Evolutionary conservation across 2,329 filamentous ascomycete species (phyloP).

Genomic region (Colletotrichum echinochloae): DNA sequence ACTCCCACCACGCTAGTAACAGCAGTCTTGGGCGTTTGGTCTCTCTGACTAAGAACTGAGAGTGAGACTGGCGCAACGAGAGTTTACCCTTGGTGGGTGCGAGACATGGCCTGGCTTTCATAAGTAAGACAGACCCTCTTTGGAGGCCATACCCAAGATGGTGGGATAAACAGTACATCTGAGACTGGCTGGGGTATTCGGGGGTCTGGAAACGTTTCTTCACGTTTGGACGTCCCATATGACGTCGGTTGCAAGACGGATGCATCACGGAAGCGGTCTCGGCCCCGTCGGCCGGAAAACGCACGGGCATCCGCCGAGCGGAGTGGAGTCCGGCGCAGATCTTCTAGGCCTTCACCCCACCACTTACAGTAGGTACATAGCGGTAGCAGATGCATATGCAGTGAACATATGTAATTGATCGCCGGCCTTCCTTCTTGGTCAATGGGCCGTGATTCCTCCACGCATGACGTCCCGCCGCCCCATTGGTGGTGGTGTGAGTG

Average conservation of each 20-base stretch:
- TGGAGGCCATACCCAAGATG: background rate
- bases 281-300: background rate
- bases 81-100: constrained; percentile 16
- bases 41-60: constrained; percentile 5
- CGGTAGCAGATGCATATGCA: too few relatives aligned
- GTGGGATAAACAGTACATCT: background rate
- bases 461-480: background rate
- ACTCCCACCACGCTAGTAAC: background rate
- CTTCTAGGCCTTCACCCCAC: constrained; percentile 2
- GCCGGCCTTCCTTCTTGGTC: constrained; percentile 29
- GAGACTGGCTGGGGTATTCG: background rate
- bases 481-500: too few relatives aligned
- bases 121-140: constrained; percentile 8
- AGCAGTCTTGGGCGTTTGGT: background rate
- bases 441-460: background rate
- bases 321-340: constrained; percentile 15
- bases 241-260: constrained; percentile 15
- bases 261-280: constrained; percentile 18
- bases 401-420: background rate
- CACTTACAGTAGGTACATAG: background rate
- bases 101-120: constrained; percentile 26
- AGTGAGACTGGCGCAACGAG: constrained; percentile 29
- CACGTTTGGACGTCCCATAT: background rate
- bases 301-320: background rate
- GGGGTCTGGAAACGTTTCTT: constrained; percentile 3